Base-by-base conservation (phyloP, 2,329 filamentous ascomycete genomes). In the Colletotrichum liaoningense region DNA sequence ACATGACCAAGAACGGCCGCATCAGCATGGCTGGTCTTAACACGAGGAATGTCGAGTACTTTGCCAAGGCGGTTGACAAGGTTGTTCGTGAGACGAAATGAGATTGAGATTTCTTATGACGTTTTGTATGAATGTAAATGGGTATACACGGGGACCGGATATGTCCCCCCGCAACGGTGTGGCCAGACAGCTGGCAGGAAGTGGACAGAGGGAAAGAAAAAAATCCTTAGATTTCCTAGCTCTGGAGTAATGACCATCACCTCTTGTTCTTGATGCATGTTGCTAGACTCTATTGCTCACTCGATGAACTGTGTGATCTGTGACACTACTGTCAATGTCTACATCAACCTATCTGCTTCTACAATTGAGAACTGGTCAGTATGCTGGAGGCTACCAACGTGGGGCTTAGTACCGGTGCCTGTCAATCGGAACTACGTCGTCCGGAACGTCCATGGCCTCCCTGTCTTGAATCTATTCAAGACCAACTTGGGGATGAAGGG, bases 11-110 rank as follows among this genome's bases (percentile, higher is more conserved):
- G 90, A 99, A 99, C 81, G 97, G 97, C 26, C 93, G 97, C 62
- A 98, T 98, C 84, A 97, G 94, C 81, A 98, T 99, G 96, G 97
- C 97, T 5, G 97, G 97, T n/a, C 86, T 98, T 77, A 98, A 98
- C 84, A 93, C 94, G 30, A 86, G 92, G 79, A 99, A 98, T 81
- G 88, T 98, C 72, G 95, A 98, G 68, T 98, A 98, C 85, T 94
- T 98, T 79, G 97, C 95, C 60, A 92, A 93, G 83, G 95, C 96
- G 1, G 90, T 98, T 14, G 93, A 98, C 81, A 93, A 93, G 83
- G 94, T 96, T 38, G 94, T 98, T 30, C 85, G 90, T 76, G 89
- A 89, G 80, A 76, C 77, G 16, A 74, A 79, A 74, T 81, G 58
- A 12, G 16, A 11, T 14, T 9, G 11, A 5, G n/a, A 1, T 46